phyloP scores from a whole-genome alignment of 805 yeast genomes.

The Komagataella mondaviorum region DNA sequence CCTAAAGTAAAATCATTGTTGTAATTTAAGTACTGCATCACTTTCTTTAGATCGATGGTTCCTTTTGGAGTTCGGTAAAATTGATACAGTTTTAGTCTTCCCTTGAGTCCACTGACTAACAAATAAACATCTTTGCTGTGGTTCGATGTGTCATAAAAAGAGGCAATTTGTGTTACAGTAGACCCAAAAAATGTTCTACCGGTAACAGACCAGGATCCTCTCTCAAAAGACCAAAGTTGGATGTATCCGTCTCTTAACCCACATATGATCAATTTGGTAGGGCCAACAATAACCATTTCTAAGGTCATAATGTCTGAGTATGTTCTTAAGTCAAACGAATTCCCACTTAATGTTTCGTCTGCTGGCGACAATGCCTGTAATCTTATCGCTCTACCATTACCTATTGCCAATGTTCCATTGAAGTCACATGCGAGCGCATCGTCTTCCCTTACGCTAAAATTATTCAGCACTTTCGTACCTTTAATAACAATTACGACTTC shows the following conservation, averaged over 20 bases:
- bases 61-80: not conserved
- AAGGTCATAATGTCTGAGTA: not conserved
- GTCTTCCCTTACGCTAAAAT: not conserved
- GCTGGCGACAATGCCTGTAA: not conserved
- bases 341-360: not conserved
- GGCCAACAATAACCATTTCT: not conserved
- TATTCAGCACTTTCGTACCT: not conserved
- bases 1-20: not conserved
- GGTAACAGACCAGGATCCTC: not conserved
- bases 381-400: not conserved
- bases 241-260: not conserved
- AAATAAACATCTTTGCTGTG: not conserved
- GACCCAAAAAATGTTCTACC: not conserved
- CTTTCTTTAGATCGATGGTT: not conserved
- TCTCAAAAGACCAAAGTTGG: not conserved
- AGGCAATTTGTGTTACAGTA: not conserved
- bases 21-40: not conserved
- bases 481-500: not conserved
- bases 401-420: not conserved
- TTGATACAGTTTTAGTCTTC: not conserved
- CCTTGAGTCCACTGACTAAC: not conserved
- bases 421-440: not conserved
- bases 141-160: not conserved
- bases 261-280: not conserved
- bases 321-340: not conserved